Base-by-base conservation (phyloP, 2,329 filamentous ascomycete species). In the Penicillium palitans region DNA sequence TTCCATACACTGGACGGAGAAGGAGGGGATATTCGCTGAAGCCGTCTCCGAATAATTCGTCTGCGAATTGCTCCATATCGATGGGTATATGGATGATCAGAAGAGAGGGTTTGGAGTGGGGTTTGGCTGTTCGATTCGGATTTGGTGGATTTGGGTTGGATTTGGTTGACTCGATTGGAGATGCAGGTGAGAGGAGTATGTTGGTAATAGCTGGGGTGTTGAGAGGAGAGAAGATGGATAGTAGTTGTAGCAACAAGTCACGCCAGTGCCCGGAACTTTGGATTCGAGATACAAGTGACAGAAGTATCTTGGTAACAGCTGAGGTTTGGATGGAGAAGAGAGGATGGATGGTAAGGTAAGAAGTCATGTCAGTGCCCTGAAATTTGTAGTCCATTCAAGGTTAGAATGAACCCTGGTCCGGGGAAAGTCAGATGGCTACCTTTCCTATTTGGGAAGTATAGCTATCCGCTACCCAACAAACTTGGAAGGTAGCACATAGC, bases 371-470 rank as follows among this genome's bases (percentile, higher is more conserved):
- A 21, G 10, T 8, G 6, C 10, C 17, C 7, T 9, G 27, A 4
- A 9, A 6, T 21, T 21, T 9, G n/a, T 15, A 19, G n/a, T 40
- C 35, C n/a, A 6, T 12, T 41, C 37, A 24, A 41, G 6, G n/a
- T 29, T 51, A 9, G 13, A 10, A 51, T 2, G 35, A 51, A 51
- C 37, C 25, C 2, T 41, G 35, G 49, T 51, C 49, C 13, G 3
- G 12, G 7, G 29, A 35, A 35, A 24, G 19, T 35, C 19, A 41
- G 6, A 21, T 31, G n/a, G 13, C 6, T n/a, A 8, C 31, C 4
- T 31, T 42, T 52, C 37, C 37, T 29, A 31, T 29, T 31, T 12
- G 3, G 35, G 49, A 52, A 31, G 37, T 52, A 42, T 31, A 15
- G 13, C 4, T n/a, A 29, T 48, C 13, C 29, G 12, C 4, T 33